phyloP scores from a whole-genome alignment of 148 eudicot genomes.

The Rheum nobile region DNA sequence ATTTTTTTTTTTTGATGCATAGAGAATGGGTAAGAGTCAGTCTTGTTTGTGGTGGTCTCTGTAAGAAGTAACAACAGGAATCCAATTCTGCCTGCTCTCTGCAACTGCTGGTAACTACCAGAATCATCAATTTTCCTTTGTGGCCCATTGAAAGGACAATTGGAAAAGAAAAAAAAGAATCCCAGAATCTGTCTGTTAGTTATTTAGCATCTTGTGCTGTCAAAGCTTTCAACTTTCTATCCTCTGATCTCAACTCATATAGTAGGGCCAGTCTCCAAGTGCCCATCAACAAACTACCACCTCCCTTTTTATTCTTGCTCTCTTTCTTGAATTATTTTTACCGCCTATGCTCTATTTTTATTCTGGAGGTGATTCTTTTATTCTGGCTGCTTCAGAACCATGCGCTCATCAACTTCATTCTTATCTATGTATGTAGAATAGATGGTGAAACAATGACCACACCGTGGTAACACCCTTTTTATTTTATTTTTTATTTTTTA shows the following conservation, averaged over 20 bases:
- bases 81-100: neutral
- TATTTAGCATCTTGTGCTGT: neutral
- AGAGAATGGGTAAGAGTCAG: no score
- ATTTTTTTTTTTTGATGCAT: no score
- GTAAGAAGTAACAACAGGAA: neutral
- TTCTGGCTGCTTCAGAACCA: neutral
- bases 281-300: neutral
- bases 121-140: neutral
- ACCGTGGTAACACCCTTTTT: no score
- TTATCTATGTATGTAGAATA: neutral
- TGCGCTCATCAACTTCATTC: neutral
- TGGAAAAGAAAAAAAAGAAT: neutral
- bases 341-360: no score
- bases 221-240: neutral
- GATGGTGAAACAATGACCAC: neutral
- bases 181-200: neutral
- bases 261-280: neutral
- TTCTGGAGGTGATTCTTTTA: neutral
- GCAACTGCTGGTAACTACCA: conserved; percentile 2
- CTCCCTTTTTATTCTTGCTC: neutral
- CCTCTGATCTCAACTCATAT: neutral
- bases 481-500: no score
- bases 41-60: neutral
- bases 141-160: neutral
- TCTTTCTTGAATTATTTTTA: neutral